Percentiles rank a stretch among this genome's conserved stretches.
Evolutionary conservation across 2,329 filamentous ascomycete genomes (phyloP).

Genomic region (Talaromyces sp.): DNA sequence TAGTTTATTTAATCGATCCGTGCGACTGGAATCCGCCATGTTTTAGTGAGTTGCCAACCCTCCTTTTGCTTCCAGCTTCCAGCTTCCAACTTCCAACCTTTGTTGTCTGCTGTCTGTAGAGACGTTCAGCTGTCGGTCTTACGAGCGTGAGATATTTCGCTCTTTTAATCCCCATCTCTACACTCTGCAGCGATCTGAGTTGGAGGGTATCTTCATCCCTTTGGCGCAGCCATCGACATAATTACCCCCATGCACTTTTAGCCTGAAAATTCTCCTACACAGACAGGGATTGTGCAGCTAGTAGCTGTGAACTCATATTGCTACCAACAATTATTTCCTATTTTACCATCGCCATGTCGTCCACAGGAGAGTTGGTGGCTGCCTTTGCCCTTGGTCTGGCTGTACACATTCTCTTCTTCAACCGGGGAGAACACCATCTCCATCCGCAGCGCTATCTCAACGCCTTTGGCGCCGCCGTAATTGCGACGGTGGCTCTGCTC

Average conservation of each 20-base stretch:
- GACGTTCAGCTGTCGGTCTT: not conserved
- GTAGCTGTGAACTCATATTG: not conserved
- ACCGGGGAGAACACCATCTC: constrained; percentile 23
- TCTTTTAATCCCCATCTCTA: not conserved
- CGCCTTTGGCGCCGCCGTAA: constrained; percentile 12
- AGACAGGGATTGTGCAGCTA: not conserved
- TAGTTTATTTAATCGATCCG: not conserved
- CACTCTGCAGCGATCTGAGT: not conserved
- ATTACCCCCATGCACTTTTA: not conserved
- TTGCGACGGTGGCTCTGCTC: constrained; percentile 10
- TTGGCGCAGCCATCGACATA: not conserved
- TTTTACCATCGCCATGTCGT: not conserved
- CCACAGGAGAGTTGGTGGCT: not conserved
- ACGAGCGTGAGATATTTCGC: not conserved
- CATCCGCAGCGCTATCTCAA: constrained; percentile 18
- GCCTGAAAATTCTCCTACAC: not conserved
- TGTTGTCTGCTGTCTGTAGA: not conserved
- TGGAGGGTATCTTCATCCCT: not conserved
- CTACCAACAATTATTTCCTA: not conserved
- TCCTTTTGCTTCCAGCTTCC: not conserved
- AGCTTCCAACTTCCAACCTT: not conserved
- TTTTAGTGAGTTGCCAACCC: not conserved
- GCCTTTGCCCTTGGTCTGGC: constrained; percentile 15
- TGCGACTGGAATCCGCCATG: not conserved
- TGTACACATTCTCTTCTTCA: constrained; percentile 21